Evolutionary conservation across 2,329 filamentous ascomycete species (phyloP).

Genomic region (Sordariomycetes sp.): DNA sequence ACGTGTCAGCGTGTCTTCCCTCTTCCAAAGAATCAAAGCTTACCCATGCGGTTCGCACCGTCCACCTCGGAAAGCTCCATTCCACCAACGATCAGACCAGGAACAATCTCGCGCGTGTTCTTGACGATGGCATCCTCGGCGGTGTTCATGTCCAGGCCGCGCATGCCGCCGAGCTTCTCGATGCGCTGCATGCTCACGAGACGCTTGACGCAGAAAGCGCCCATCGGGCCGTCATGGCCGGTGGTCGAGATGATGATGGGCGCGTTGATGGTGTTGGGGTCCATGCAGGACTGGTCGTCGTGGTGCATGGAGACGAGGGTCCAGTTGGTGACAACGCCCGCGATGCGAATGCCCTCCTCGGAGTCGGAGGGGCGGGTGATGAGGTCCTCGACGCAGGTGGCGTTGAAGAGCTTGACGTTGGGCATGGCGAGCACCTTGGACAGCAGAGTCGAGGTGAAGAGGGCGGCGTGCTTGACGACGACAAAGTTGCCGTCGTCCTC

Average conservation of each 20-base stretch:
- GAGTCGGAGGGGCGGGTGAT: slow-evolving; percentile 63
- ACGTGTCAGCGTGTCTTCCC: neutral
- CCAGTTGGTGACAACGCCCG: slow-evolving; percentile 94
- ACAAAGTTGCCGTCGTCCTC: slow-evolving; percentile 86
- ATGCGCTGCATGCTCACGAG: slow-evolving; percentile 82
- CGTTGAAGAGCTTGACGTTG: slow-evolving; percentile 96
- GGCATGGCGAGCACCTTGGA: slow-evolving; percentile 75
- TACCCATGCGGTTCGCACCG: slow-evolving; percentile 82
- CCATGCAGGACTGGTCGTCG: slow-evolving; percentile 91
- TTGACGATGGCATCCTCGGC: slow-evolving; percentile 94
- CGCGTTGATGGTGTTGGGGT: slow-evolving; percentile 93
- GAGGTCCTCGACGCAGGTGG: slow-evolving; percentile 83
- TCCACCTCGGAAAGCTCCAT: slow-evolving; percentile 92
- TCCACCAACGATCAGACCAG: slow-evolving; percentile 83
- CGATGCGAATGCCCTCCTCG: slow-evolving; percentile 54
- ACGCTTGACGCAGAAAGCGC: slow-evolving; percentile 84
- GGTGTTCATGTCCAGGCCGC: slow-evolving; percentile 83
- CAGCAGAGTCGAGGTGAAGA: slow-evolving; percentile 84
- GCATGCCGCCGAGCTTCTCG: slow-evolving; percentile 82
- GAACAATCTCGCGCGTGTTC: slow-evolving; percentile 77
- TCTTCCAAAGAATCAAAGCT: too few species aligned
- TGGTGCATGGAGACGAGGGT: slow-evolving; percentile 82
- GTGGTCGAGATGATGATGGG: slow-evolving; percentile 83
- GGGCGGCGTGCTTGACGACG: slow-evolving; percentile 86
- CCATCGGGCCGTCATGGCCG: slow-evolving; percentile 84